Evolutionary conservation across 306 rosid species (phyloP).

Genomic region (Fagus sylvatica): DNA sequence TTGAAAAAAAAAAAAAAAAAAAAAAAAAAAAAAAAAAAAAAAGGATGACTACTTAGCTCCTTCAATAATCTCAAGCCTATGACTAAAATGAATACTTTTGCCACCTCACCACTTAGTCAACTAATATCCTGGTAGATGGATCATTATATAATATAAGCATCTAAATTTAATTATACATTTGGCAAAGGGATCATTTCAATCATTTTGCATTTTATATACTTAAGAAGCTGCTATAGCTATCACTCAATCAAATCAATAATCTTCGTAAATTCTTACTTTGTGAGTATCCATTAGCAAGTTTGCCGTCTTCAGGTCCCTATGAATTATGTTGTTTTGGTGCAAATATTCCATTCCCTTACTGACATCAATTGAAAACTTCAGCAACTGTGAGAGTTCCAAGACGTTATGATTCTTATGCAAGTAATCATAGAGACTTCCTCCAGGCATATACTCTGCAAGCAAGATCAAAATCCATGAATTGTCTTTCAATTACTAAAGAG

Average conservation of each 20-base stretch:
- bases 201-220: neutral
- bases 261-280: conserved; percentile 60
- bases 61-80: neutral
- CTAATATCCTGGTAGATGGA: neutral
- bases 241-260: conserved; percentile 10
- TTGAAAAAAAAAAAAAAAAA: neutral
- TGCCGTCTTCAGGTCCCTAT: conserved; percentile 97
- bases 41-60: neutral
- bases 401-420: conserved; percentile 86
- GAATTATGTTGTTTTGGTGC: conserved; percentile 81
- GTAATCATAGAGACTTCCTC: conserved; percentile 96
- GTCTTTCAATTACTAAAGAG: conserved; percentile 17
- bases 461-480: conserved; percentile 21
- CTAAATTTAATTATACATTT: neutral
- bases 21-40: neutral
- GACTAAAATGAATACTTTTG: neutral
- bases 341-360: conserved; percentile 97
- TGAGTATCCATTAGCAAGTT: conserved; percentile 86
- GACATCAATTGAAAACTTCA: conserved; percentile 87
- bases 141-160: neutral
- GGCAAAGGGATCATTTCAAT: neutral
- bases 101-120: neutral
- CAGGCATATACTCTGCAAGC: conserved; percentile 92
- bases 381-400: conserved; percentile 68
- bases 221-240: neutral